phyloP scores from a whole-genome alignment of 2,329 filamentous ascomycete genomes.

The Exophiala spinifera region DNA sequence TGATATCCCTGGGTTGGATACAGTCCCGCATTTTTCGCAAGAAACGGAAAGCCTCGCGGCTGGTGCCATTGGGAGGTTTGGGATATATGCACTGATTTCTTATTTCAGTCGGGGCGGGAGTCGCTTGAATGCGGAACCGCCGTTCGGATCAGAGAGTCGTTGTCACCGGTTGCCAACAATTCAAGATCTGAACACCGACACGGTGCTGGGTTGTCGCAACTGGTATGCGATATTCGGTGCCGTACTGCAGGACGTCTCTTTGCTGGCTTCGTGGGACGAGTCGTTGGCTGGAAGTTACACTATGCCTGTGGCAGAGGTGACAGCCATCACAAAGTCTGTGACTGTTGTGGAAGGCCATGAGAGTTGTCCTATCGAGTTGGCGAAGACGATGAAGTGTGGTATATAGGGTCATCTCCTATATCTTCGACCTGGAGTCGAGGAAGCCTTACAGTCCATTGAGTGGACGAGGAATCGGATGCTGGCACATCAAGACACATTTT shows the following conservation, averaged over 20 bases:
- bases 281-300: slow-evolving; percentile 15
- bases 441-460: slow-evolving; percentile 36
- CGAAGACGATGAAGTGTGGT: slow-evolving; percentile 22
- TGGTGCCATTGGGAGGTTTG: slow-evolving; percentile 41
- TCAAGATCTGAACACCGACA: slow-evolving; percentile 27
- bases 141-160: slow-evolving; percentile 6
- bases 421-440: slow-evolving; percentile 47
- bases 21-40: slow-evolving; percentile 45
- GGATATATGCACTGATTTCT: slow-evolving; percentile 36
- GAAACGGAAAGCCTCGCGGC: slow-evolving; percentile 50
- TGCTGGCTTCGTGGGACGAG: slow-evolving; percentile 1
- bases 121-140: slow-evolving; percentile 4
- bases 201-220: slow-evolving; percentile 33
- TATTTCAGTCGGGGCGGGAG: slow-evolving; percentile 32
- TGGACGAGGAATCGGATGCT: slow-evolving; percentile 51
- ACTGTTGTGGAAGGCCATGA: slow-evolving; percentile 25
- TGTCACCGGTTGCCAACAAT: slow-evolving; percentile 37
- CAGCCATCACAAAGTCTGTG: slow-evolving; percentile 36
- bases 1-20: slow-evolving; percentile 36
- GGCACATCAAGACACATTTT: slow-evolving; percentile 29
- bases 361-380: not conserved
- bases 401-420: slow-evolving; percentile 56
- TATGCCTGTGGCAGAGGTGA: slow-evolving; percentile 34
- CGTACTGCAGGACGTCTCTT: slow-evolving; percentile 23
- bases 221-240: slow-evolving; percentile 35